These are phyloP conservation scores for Wickerhamomyces xylosicus DNA, from an alignment of 805 yeast genomes.

Conservation along the genomic window DNA sequence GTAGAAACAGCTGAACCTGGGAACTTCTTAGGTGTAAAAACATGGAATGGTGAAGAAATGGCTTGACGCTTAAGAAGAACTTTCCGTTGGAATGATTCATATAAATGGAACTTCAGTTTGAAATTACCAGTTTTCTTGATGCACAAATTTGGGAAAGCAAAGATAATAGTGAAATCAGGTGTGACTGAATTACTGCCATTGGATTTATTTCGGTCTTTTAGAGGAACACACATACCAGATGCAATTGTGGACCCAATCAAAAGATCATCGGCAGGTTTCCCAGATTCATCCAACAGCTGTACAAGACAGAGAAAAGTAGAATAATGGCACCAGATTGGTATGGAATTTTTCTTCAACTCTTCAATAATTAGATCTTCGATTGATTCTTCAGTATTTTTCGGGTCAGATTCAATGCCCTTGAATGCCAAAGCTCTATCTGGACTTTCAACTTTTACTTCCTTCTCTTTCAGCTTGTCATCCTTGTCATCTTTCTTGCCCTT, in stretches of 20 bases:
- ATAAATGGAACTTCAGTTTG: conserved; percentile 19
- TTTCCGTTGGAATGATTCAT: conserved; percentile 17
- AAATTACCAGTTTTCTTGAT: conserved; percentile 20
- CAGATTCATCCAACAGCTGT: conserved; percentile 3
- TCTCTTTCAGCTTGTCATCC: neutral
- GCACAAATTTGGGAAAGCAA: conserved; percentile 22
- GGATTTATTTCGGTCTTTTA: conserved; percentile 1
- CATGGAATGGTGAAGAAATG: conserved; percentile 15
- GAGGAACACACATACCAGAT: conserved; percentile 17
- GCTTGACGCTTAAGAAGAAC: conserved; percentile 11
- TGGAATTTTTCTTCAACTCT: conserved; percentile 7
- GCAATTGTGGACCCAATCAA: conserved; percentile 16
- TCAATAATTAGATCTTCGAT: neutral
- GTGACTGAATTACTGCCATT: conserved; percentile 7
- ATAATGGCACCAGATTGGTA: conserved; percentile 19
- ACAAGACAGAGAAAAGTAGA: conserved; percentile 19
- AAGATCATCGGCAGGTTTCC: conserved; percentile 9
- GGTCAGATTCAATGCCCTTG: conserved; percentile 14
- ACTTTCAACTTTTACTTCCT: no score
- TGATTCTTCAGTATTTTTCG: neutral
- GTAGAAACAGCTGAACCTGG: conserved; percentile 22
- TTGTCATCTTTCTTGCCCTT: neutral
- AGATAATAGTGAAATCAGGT: conserved; percentile 15
- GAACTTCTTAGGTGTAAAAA: conserved; percentile 22
- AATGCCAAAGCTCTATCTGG: conserved; percentile 9